Evolutionary conservation across 2,329 filamentous ascomycete genomes (phyloP).

Genomic region (Trichophyton benhamiae): DNA sequence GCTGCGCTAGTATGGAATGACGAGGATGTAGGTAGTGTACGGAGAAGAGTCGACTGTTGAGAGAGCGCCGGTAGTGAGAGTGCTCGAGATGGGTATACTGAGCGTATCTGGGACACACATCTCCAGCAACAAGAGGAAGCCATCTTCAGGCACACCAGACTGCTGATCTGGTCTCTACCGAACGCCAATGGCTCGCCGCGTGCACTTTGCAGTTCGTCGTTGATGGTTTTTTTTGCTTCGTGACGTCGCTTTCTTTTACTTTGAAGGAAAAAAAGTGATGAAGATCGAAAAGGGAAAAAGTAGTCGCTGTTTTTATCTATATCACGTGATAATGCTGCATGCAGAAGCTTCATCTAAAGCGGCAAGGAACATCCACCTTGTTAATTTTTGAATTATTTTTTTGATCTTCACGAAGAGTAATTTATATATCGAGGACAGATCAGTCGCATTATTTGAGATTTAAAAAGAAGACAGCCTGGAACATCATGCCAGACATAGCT

Average conservation of each 20-base stretch:
- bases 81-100: constrained; percentile 13
- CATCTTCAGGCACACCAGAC: constrained; percentile 28
- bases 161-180: not conserved
- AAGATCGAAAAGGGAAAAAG: not conserved
- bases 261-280: not conserved
- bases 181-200: not conserved
- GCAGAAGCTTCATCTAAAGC: not conserved
- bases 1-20: constrained; percentile 36
- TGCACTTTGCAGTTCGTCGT: not conserved
- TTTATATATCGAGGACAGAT: not conserved
- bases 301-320: not conserved
- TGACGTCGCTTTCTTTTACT: not conserved
- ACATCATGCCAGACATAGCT: constrained; percentile 21
- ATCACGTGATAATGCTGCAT: not conserved
- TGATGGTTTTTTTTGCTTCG: not conserved
- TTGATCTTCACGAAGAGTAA: not conserved
- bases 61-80: not conserved
- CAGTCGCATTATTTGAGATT: not conserved
- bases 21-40: constrained; percentile 29
- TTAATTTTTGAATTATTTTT: not conserved
- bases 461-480: not conserved
- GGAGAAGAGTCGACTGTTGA: constrained; percentile 15
- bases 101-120: constrained; percentile 42
- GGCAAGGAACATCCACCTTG: not conserved
- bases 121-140: constrained; percentile 47